Base-by-base conservation (phyloP, 495 filamentous ascomycete genomes). In the Pseudevernia furfuracea region DNA sequence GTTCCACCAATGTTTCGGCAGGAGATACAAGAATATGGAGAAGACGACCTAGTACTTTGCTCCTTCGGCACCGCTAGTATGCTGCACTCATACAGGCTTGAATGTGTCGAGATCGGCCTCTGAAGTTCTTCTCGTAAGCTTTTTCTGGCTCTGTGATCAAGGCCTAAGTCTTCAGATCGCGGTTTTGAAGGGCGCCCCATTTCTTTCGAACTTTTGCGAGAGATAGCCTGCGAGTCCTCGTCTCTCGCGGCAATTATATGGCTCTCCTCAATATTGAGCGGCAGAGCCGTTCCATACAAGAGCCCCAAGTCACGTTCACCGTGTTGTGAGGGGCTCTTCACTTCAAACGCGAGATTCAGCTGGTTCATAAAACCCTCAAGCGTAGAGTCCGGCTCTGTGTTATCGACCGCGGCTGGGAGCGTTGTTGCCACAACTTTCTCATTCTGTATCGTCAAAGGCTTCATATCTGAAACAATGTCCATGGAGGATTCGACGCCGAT, bases 11-110 rank as follows among this genome's bases (percentile, higher is more conserved):
- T 5, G 25, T 52, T 30, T 11, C 14, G 28, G 48, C 48, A 52
- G 25, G 48, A 52, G 48, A 52, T 25, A 52, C 48, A 52, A 52
- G 48, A 52, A 30, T 52, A 52, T 52, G 48, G 48, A 6, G 48
- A 52, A 15, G 48, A 52, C 14, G 48, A 30, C n/a, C 48, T 28
- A 30, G 48, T 52, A 9, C 48, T 52, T 52, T 52, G 48, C 7
- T 23, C 46, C n/a, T 48, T 48, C n/a, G n/a, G 2, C n/a, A 25
- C 46, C n/a, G n/a, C n/a, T 10, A 12, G 12, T 23, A 48, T 48
- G 46, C 46, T 48, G 46, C 46, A 48, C 14, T 48, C 46, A 25
- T 48, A 48, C 0, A 48, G 46, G 25, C 23, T 48, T 10, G 46
- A 25, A 14, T 36, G 6, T 14, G 21, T 34, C 10, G 21, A 49